Evolutionary conservation across 2,329 filamentous ascomycete genomes (phyloP).

Genomic region (Emergomyces orientalis): DNA sequence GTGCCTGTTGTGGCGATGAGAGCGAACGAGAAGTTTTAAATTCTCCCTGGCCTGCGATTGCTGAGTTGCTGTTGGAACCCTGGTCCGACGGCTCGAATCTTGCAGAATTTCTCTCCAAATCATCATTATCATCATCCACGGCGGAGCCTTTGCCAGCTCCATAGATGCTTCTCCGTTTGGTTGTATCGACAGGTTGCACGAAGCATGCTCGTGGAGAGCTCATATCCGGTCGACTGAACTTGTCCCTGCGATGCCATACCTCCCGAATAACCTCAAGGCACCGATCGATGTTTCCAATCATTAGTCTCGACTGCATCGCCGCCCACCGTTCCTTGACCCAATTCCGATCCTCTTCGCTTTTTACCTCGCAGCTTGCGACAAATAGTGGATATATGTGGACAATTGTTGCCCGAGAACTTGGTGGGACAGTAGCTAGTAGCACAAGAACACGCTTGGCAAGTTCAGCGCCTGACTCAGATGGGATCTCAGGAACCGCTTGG

Average conservation of each 20-base stretch:
- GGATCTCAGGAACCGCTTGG: slow-evolving; percentile 59
- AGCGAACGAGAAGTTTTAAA: not conserved
- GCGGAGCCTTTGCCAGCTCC: not conserved
- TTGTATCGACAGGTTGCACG: slow-evolving; percentile 17
- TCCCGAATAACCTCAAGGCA: slow-evolving; percentile 56
- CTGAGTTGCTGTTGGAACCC: not conserved
- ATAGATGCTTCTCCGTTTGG: slow-evolving; percentile 10
- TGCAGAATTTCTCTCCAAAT: not conserved
- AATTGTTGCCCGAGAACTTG: slow-evolving; percentile 53
- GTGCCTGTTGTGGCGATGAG: slow-evolving; percentile 10
- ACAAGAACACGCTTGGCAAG: slow-evolving; percentile 54
- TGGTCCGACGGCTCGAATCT: not conserved
- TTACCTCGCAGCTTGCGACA: slow-evolving; percentile 56
- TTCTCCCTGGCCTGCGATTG: slow-evolving; percentile 19
- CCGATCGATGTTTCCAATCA: slow-evolving; percentile 58
- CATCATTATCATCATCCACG: not conserved
- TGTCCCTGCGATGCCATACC: slow-evolving; percentile 57
- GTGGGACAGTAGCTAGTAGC: slow-evolving; percentile 54
- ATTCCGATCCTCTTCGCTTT: slow-evolving; percentile 49
- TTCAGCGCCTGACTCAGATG: slow-evolving; percentile 47
- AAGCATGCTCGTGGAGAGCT: slow-evolving; percentile 21
- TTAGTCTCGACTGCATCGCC: slow-evolving; percentile 51
- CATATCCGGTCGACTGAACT: slow-evolving; percentile 37
- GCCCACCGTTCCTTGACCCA: slow-evolving; percentile 58
- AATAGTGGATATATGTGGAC: slow-evolving; percentile 62